phyloP scores from a whole-genome alignment of 2,329 filamentous ascomycete species.

The Penicillium nordicum region DNA sequence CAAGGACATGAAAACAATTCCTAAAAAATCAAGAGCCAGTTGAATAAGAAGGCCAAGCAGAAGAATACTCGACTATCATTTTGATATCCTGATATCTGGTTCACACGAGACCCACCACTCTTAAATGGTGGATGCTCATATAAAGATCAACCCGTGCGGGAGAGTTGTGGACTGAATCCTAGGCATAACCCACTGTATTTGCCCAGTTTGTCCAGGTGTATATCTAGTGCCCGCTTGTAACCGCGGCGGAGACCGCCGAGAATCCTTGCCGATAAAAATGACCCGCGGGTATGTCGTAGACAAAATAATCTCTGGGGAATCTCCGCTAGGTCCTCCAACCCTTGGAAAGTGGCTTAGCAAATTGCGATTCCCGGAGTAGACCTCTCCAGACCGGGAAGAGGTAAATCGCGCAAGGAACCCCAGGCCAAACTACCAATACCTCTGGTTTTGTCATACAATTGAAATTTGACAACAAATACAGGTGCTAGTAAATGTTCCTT shows the following conservation, averaged over 20 bases:
- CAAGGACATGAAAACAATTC: background rate
- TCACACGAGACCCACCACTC: background rate
- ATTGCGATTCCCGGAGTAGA: background rate
- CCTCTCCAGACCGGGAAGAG: background rate
- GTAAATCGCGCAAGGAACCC: background rate
- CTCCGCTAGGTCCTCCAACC: background rate
- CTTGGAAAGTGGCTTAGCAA: background rate
- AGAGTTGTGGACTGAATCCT: background rate
- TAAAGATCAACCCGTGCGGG: background rate
- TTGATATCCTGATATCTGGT: too few species aligned
- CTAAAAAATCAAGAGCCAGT: too few species aligned
- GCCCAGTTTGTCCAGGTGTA: background rate
- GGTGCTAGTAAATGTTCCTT: background rate
- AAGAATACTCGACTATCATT: background rate
- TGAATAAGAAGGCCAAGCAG: background rate
- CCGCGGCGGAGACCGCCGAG: conserved; percentile 3
- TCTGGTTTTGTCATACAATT: background rate
- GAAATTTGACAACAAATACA: background rate
- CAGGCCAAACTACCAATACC: background rate
- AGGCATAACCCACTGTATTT: background rate
- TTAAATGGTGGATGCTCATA: background rate
- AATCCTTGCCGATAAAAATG: background rate
- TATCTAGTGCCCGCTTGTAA: background rate
- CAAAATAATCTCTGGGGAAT: conserved; percentile 1
- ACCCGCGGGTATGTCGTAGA: background rate